Percentiles rank a stretch among this genome's conserved stretches.
phyloP scores from a whole-genome alignment of 768 basidiomycete species.

The Auricularia auricula-judae region DNA sequence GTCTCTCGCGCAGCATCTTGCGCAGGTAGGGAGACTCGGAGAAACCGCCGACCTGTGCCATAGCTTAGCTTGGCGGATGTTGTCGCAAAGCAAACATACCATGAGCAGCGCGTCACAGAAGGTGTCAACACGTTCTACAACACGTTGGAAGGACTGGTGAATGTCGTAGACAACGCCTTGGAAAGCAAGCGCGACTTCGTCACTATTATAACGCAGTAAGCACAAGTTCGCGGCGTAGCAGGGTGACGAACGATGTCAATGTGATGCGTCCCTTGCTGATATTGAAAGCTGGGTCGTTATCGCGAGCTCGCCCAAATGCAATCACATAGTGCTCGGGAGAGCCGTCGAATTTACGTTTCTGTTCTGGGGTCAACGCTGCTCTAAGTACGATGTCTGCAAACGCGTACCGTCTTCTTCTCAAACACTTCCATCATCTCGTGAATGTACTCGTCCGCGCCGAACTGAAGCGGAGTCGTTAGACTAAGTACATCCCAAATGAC shows the following conservation, averaged over 20 bases:
- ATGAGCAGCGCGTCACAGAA: neutral
- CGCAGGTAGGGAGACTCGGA: neutral
- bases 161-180: neutral
- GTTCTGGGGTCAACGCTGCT: neutral
- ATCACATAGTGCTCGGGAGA: constrained; percentile 1
- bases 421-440: constrained; percentile 2
- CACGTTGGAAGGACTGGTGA: neutral
- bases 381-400: neutral
- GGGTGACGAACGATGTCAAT: neutral
- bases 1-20: neutral
- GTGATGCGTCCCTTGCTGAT: constrained; percentile 3
- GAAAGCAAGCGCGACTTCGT: neutral
- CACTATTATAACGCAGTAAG: neutral
- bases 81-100: neutral
- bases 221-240: too few species aligned
- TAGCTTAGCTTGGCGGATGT: neutral
- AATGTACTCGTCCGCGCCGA: constrained; percentile 1
- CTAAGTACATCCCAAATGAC: too few species aligned
- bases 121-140: neutral
- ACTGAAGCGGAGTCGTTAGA: neutral
- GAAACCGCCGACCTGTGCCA: neutral
- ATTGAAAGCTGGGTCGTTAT: constrained; percentile 2
- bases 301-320: constrained; percentile 3
- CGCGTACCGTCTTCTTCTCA: constrained; percentile 3
- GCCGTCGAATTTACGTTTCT: constrained; percentile 6